Evolutionary conservation across 768 basidiomycete genomes (phyloP).

Genomic region (Amanita pallidorosea): DNA sequence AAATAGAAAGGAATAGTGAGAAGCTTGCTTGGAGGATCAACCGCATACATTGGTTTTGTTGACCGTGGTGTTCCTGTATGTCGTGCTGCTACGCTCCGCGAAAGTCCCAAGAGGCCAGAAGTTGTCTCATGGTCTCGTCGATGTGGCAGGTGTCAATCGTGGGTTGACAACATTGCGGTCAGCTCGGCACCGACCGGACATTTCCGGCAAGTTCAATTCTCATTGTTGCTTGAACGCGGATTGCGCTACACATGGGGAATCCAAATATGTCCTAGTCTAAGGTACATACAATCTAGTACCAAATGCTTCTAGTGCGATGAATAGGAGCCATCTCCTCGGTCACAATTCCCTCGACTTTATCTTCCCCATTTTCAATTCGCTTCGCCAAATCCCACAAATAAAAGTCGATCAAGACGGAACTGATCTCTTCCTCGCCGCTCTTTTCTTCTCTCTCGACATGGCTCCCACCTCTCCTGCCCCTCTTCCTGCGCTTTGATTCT

Average conservation of each 20-base stretch:
- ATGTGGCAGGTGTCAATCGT: too few relatives aligned
- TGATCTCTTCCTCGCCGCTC: slow-evolving; percentile 26
- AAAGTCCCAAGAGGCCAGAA: too few relatives aligned
- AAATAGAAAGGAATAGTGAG: slow-evolving; percentile 17
- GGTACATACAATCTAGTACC: slow-evolving; percentile 45
- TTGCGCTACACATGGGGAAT: not conserved
- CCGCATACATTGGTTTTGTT: too few relatives aligned
- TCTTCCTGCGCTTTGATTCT: not conserved
- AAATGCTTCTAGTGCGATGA: slow-evolving; percentile 75
- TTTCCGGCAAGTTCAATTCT: too few relatives aligned
- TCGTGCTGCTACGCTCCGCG: too few relatives aligned
- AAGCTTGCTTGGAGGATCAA: not conserved
- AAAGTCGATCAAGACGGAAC: slow-evolving; percentile 82
- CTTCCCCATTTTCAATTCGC: slow-evolving; percentile 52
- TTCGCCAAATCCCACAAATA: slow-evolving; percentile 87
- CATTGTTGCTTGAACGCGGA: slow-evolving; percentile 11
- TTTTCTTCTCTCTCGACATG: slow-evolving; percentile 8
- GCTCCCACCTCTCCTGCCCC: not conserved
- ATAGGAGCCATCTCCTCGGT: slow-evolving; percentile 51
- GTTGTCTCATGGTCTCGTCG: too few relatives aligned
- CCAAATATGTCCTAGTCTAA: not conserved
- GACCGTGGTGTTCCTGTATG: too few relatives aligned
- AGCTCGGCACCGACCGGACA: too few relatives aligned
- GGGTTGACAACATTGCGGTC: too few relatives aligned
- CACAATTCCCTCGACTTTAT: slow-evolving; percentile 47